Conservation (phyloP, 352 stramenopile species). For the Pythium chondricola region DNA sequence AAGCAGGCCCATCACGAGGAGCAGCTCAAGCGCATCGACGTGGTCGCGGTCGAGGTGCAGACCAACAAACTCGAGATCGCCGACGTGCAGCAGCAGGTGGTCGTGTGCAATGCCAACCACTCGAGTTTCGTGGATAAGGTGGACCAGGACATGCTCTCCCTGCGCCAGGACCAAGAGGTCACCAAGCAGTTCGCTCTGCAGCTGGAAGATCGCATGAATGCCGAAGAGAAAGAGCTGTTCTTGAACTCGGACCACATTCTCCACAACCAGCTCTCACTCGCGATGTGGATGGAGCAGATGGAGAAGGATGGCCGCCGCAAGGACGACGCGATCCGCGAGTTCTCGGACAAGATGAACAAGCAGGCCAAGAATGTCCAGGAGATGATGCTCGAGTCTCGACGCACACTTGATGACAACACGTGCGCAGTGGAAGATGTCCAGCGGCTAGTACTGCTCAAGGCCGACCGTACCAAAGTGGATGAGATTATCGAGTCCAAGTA, state of each 20-base stretch:
- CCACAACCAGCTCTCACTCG: conserved; percentile 66
- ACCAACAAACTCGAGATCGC: conserved; percentile 48
- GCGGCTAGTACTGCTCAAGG: conserved; percentile 68
- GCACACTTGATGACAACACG: conserved; percentile 79
- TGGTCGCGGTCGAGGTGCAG: conserved; percentile 40
- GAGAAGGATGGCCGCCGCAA: conserved; percentile 67
- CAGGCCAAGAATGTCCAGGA: conserved; percentile 78
- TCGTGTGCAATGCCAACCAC: conserved; percentile 32
- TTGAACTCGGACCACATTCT: conserved; percentile 76
- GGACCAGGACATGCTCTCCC: conserved; percentile 34
- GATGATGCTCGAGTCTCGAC: conserved; percentile 81
- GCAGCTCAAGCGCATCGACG: conserved; percentile 71
- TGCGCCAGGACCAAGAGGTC: conserved; percentile 63
- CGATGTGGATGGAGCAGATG: conserved; percentile 73
- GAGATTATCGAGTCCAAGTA: conserved; percentile 89
- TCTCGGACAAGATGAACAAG: conserved; percentile 75
- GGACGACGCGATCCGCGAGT: conserved; percentile 74
- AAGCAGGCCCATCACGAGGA: conserved; percentile 51
- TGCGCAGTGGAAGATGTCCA: conserved; percentile 82
- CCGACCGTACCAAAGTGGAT: conserved; percentile 77
- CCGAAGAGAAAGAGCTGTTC: conserved; percentile 78
- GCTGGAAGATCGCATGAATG: conserved; percentile 79
- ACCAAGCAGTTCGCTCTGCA: conserved; percentile 81
- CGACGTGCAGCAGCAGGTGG: conserved; percentile 38
- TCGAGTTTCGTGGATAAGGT: conserved; percentile 48